These are phyloP conservation scores for Cercospora citrullina DNA, from an alignment of 2,329 filamentous ascomycete genomes.

Conservation along the genomic window DNA sequence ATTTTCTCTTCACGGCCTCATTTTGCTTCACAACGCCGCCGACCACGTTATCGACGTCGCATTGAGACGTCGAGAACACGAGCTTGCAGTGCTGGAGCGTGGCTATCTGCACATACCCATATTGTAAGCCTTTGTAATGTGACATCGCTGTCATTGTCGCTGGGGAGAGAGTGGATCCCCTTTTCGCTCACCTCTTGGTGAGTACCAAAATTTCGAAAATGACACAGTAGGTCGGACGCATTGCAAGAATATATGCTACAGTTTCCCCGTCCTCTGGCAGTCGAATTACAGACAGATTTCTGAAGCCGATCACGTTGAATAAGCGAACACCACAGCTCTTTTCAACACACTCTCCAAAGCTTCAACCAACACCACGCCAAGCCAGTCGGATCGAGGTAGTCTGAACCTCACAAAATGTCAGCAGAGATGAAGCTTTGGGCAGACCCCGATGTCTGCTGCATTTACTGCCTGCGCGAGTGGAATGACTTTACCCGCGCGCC, in stretches of 20 bases:
- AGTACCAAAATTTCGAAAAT: neutral
- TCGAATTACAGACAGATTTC: neutral
- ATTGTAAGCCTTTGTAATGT: neutral
- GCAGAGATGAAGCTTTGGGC: neutral
- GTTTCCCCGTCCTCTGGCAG: neutral
- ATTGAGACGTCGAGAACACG: neutral
- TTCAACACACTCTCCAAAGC: neutral
- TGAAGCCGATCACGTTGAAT: neutral
- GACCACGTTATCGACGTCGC: neutral
- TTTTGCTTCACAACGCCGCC: conserved; percentile 5
- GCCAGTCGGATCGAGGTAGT: neutral
- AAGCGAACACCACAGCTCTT: neutral
- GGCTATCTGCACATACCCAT: conserved; percentile 14
- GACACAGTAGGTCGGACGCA: neutral
- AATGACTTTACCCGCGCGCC: neutral
- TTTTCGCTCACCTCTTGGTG: neutral
- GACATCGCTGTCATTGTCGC: neutral
- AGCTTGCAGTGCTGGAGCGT: conserved; percentile 1
- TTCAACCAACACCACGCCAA: neutral
- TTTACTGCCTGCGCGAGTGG: neutral
- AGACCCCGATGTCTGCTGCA: neutral
- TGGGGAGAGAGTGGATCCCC: neutral
- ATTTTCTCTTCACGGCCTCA: neutral
- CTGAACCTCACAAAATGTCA: neutral
- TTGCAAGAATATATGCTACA: neutral